phyloP scores from a whole-genome alignment of 2,329 filamentous ascomycete species.

The Ustilaginoidea virens region DNA sequence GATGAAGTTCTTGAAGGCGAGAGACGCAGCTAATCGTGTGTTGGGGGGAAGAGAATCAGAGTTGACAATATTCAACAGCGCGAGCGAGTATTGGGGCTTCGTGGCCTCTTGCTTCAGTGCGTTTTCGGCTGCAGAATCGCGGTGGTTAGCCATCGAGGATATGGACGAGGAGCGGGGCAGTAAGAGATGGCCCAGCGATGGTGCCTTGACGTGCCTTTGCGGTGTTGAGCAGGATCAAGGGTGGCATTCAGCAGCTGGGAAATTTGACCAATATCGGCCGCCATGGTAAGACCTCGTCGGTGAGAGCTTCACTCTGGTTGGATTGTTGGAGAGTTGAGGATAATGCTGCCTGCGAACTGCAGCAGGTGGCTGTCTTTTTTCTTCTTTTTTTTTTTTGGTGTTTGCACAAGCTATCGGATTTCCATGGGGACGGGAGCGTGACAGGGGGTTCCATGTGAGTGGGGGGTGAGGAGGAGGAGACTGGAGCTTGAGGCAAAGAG shows the following conservation, averaged over 20 bases:
- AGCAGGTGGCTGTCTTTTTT: constrained; percentile 5
- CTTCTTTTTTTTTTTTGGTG: neutral
- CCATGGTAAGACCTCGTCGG: constrained; percentile 27
- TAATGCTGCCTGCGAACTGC: too few species aligned
- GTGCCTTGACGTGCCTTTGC: constrained; percentile 52
- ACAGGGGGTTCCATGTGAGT: constrained; percentile 2
- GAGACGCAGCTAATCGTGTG: constrained; percentile 71
- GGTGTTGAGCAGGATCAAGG: constrained; percentile 73
- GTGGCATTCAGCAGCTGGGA: constrained; percentile 82
- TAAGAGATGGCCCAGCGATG: constrained; percentile 5
- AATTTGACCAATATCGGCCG: constrained; percentile 42
- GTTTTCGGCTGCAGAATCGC: constrained; percentile 50
- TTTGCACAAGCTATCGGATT: neutral
- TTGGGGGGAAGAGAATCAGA: constrained; percentile 55
- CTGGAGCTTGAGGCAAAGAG: too few species aligned
- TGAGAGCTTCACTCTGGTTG: constrained; percentile 9
- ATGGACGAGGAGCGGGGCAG: constrained; percentile 14
- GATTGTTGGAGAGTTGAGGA: constrained; percentile 6
- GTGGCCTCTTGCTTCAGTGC: constrained; percentile 64
- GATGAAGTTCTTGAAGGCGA: constrained; percentile 99
- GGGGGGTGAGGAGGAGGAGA: too few species aligned
- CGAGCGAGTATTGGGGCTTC: constrained; percentile 77
- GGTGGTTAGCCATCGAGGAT: constrained; percentile 21
- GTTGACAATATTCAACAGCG: constrained; percentile 80
- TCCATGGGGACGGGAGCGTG: constrained; percentile 1